Evolutionary conservation across 2,329 filamentous ascomycete species (phyloP).

Genomic region (Monosporascus sp.): DNA sequence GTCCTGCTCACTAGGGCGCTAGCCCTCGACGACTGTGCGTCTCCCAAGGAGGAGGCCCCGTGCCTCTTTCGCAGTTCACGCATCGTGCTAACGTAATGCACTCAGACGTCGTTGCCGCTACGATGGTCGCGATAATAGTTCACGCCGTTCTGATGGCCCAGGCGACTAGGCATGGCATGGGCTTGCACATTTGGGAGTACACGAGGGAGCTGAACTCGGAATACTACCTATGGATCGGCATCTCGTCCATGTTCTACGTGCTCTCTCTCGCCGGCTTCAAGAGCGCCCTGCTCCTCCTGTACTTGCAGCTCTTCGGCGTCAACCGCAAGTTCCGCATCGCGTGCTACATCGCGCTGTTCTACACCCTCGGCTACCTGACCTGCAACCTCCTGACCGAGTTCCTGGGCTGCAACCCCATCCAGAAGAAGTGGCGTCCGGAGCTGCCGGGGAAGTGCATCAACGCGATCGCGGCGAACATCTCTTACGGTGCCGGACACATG

Average conservation of each 20-base stretch:
- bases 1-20: slow-evolving; percentile 9
- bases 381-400: slow-evolving; percentile 46
- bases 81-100: slow-evolving; percentile 5
- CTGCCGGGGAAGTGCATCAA: slow-evolving; percentile 22
- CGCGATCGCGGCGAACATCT: slow-evolving; percentile 20
- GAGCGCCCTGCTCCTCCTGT: slow-evolving; percentile 21
- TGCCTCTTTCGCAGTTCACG: background rate
- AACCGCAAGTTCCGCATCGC: slow-evolving; percentile 21
- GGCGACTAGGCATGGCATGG: slow-evolving; percentile 26
- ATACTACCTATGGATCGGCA: slow-evolving; percentile 27
- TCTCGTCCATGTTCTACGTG: slow-evolving; percentile 25
- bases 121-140: slow-evolving; percentile 19
- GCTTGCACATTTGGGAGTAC: slow-evolving; percentile 26
- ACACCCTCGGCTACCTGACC: slow-evolving; percentile 52
- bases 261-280: slow-evolving; percentile 25
- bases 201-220: slow-evolving; percentile 21
- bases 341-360: slow-evolving; percentile 24
- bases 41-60: background rate
- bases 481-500: slow-evolving; percentile 24
- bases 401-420: slow-evolving; percentile 23
- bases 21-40: slow-evolving; percentile 23
- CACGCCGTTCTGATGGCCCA: slow-evolving; percentile 22
- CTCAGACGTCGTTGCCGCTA: slow-evolving; percentile 21
- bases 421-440: slow-evolving; percentile 20
- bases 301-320: slow-evolving; percentile 24